Conservation (phyloP, 2,329 filamentous ascomycete genomes). For the Colletotrichum lindemuthianum region DNA sequence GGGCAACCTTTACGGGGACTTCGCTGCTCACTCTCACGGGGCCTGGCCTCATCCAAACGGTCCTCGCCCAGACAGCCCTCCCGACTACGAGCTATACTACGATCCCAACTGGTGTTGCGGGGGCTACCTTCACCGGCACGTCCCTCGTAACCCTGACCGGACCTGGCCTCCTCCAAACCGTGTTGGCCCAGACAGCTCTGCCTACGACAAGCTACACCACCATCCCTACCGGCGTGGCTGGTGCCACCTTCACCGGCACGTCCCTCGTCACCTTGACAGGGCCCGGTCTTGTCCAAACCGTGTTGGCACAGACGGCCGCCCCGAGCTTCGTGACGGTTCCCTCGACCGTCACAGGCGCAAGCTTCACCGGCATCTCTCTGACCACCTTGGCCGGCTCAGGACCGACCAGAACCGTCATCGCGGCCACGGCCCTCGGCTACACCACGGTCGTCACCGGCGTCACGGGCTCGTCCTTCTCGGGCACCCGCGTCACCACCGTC, state of each 20-base stretch:
- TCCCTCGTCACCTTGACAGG: not conserved
- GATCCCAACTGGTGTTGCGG: too few species aligned
- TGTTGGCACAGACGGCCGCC: not conserved
- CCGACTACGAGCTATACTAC: not conserved
- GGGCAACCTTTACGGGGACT: not conserved
- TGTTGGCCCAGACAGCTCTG: not conserved
- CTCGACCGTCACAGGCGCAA: not conserved
- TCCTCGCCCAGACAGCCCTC: not conserved
- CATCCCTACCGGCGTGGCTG: not conserved
- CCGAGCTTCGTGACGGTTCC: not conserved
- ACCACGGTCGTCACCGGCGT: not conserved
- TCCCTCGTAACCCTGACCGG: not conserved
- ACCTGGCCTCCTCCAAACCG: not conserved
- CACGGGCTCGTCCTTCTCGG: not conserved
- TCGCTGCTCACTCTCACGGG: not conserved
- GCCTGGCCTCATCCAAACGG: not conserved
- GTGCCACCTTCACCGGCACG: constrained; percentile 1
- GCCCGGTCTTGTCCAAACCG: not conserved
- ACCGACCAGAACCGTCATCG: not conserved
- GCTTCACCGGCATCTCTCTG: constrained; percentile 1
- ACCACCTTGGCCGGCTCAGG: not conserved
- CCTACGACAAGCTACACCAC: constrained; percentile 3
- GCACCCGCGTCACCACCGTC: not conserved
- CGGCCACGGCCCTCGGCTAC: not conserved
- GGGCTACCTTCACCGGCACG: constrained; percentile 1